These are phyloP conservation scores for Collybia mongolica DNA, from an alignment of 768 basidiomycete genomes.

Conservation along the genomic window DNA sequence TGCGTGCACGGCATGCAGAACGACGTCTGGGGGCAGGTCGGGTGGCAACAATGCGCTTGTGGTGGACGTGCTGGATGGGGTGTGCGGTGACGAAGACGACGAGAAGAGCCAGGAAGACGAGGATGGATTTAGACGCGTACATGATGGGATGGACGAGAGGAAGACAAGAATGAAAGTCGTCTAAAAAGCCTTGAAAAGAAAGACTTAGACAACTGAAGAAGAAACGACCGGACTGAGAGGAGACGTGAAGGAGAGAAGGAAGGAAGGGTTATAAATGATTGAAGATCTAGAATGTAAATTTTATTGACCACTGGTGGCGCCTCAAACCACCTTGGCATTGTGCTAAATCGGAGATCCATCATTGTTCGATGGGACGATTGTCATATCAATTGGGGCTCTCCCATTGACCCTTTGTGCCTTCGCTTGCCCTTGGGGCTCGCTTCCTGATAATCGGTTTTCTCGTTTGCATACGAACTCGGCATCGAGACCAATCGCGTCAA, in stretches of 20 bases:
- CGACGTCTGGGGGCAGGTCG: constrained; percentile 8
- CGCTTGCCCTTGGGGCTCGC: background rate
- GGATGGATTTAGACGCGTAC: constrained; percentile 17
- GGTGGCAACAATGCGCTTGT: constrained; percentile 9
- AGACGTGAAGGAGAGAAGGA: constrained; percentile 2
- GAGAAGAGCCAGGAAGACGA: constrained; percentile 21
- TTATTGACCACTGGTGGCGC: too few relatives aligned
- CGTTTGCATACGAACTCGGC: background rate
- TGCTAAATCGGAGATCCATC: too few relatives aligned
- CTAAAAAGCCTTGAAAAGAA: constrained; percentile 13
- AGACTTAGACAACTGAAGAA: constrained; percentile 14
- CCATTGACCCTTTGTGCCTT: too few relatives aligned
- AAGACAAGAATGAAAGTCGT: constrained; percentile 12
- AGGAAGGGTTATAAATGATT: background rate
- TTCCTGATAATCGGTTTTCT: background rate
- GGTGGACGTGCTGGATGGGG: constrained; percentile 16
- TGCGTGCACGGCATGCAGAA: constrained; percentile 1
- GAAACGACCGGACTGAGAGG: constrained; percentile 16
- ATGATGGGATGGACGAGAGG: constrained; percentile 15
- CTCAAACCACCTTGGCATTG: too few relatives aligned
- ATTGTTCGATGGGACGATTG: too few relatives aligned
- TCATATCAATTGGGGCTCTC: too few relatives aligned
- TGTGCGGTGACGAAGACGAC: constrained; percentile 19
- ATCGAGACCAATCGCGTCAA: background rate
- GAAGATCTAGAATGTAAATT: background rate